A percentile compares a stretch with the other conserved stretches of the same genome.
Evolutionary conservation across 495 filamentous ascomycete genomes (phyloP).

Genomic region (Penicillium fimorum): DNA sequence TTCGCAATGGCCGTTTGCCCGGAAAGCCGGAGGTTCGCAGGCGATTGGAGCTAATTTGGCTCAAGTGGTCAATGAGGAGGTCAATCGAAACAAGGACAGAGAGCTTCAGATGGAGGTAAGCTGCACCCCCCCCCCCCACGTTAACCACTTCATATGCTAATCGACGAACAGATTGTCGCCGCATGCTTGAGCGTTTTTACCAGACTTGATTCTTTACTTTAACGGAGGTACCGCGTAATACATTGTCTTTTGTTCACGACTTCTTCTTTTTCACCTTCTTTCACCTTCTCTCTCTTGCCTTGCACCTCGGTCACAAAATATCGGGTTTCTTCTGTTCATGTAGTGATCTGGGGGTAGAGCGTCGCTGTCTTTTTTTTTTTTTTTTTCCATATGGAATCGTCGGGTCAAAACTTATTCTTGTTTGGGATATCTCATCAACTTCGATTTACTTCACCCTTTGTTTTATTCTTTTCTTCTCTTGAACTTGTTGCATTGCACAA

Average conservation of each 20-base stretch:
- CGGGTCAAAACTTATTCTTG: constrained; percentile 34
- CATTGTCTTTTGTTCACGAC: constrained; percentile 20
- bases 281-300: constrained; percentile 7
- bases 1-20: constrained; percentile 93
- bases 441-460: constrained; percentile 15
- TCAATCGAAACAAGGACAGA: constrained; percentile 80
- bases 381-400: constrained; percentile 18
- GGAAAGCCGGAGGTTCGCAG: constrained; percentile 66
- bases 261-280: constrained; percentile 8
- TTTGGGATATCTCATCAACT: constrained; percentile 23
- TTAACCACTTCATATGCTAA: constrained; percentile 20
- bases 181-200: constrained; percentile 97
- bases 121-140: not conserved
- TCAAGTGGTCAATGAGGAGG: constrained; percentile 83
- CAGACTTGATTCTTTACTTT: constrained; percentile 89
- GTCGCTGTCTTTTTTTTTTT: constrained; percentile 13
- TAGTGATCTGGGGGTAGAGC: constrained; percentile 37
- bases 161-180: constrained; percentile 68
- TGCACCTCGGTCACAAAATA: constrained; percentile 13
- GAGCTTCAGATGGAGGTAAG: constrained; percentile 91
- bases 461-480: constrained; percentile 18
- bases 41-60: constrained; percentile 92
- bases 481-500: not conserved
- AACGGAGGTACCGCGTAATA: constrained; percentile 36
- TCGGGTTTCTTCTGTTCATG: constrained; percentile 32